A percentile compares a stretch with the other conserved stretches of the same genome.
phyloP scores from a whole-genome alignment of 2,329 filamentous ascomycete genomes.

The Dothiorella sarmentorum region DNA sequence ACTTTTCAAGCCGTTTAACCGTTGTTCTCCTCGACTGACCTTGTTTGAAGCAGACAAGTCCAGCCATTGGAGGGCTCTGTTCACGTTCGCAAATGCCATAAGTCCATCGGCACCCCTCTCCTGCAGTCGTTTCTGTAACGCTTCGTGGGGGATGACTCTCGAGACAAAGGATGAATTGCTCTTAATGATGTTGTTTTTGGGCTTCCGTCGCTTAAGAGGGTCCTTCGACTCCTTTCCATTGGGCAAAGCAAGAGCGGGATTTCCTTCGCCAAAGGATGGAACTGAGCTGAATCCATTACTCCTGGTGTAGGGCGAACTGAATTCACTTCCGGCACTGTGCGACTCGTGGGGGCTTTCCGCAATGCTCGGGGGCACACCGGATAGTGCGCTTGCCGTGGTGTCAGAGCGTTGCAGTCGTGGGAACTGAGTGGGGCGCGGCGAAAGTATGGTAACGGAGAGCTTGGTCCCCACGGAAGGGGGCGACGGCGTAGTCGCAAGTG shows the following conservation, averaged over 20 bases:
- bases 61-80: conserved; percentile 93
- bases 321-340: conserved; percentile 45
- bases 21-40: conserved; percentile 36
- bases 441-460: conserved; percentile 71
- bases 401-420: conserved; percentile 41
- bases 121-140: conserved; percentile 69
- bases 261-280: conserved; percentile 82
- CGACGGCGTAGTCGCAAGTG: conserved; percentile 77
- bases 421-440: conserved; percentile 48
- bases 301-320: conserved; percentile 33
- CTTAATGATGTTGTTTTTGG: conserved; percentile 97
- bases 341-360: conserved; percentile 43
- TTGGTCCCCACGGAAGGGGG: conserved; percentile 84
- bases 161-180: conserved; percentile 98
- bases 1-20: not conserved
- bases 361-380: conserved; percentile 45
- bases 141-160: conserved; percentile 88
- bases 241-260: conserved; percentile 62
- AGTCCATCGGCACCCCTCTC: conserved; percentile 76
- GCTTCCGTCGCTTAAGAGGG: conserved; percentile 74
- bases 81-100: conserved; percentile 93
- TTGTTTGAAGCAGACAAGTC: conserved; percentile 76
- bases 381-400: conserved; percentile 41
- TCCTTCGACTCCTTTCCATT: conserved; percentile 66
- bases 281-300: conserved; percentile 30